Percentiles rank a stretch among this genome's conserved stretches.
phyloP scores from a whole-genome alignment of 495 filamentous ascomycete genomes.

The Penicillium angulare region DNA sequence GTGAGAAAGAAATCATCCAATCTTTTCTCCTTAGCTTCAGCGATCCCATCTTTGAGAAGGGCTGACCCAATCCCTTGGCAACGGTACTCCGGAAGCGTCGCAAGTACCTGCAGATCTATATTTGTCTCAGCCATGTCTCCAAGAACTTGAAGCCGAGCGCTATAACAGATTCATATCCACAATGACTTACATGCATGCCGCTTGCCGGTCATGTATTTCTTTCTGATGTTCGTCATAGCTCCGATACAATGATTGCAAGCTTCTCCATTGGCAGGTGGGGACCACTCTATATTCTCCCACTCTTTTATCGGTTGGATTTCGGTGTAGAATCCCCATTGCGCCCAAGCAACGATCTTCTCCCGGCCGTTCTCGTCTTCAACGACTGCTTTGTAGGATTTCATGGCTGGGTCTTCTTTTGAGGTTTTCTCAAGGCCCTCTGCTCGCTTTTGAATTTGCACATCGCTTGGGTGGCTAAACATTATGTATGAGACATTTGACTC shows the following conservation, averaged over 20 bases:
- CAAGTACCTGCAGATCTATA: slow-evolving; percentile 11
- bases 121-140: not conserved
- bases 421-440: slow-evolving; percentile 4
- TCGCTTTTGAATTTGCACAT: not conserved
- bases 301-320: slow-evolving; percentile 9
- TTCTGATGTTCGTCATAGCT: not conserved
- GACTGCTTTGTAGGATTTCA: slow-evolving; percentile 8
- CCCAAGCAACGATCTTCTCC: slow-evolving; percentile 7
- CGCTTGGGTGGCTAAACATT: slow-evolving; percentile 4
- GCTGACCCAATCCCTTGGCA: slow-evolving; percentile 7
- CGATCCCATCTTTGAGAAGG: slow-evolving; percentile 4
- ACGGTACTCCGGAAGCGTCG: slow-evolving; percentile 9
- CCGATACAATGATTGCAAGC: slow-evolving; percentile 6
- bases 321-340: slow-evolving; percentile 7
- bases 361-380: slow-evolving; percentile 1
- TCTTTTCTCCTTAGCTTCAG: not conserved
- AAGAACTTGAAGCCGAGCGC: not conserved
- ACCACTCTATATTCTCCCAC: slow-evolving; percentile 9
- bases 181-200: slow-evolving; percentile 5
- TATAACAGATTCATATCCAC: not conserved
- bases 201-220: slow-evolving; percentile 11
- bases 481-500: slow-evolving; percentile 1
- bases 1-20: slow-evolving; percentile 10
- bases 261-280: not conserved
- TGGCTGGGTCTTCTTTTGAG: not conserved